Evolutionary conservation across 2,329 filamentous ascomycete species (phyloP), one percentile per base, ranked within the genome.

Genomic region (Thelonectria olida): DNA sequence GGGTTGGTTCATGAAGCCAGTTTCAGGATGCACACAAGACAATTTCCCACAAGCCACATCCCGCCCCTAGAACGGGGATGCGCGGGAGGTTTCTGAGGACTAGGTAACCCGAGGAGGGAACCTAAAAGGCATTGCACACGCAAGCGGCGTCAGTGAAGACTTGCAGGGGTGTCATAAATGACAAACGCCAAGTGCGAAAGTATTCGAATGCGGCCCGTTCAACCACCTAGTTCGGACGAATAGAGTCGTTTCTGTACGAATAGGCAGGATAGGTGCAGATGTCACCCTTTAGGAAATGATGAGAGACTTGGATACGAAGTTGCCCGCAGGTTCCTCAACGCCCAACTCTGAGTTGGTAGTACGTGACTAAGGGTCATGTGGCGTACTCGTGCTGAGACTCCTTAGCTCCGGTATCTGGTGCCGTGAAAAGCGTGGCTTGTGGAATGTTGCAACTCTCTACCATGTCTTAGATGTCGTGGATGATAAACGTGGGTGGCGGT

Each of bases 21-120:
- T 60, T 60, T 60, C 51, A 60, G 38, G 20, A 50, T 60, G 22
- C 44, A 54, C 51, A 45, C 50, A 50, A 49, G 38, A 45, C 51
- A 60, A 60, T 54, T 54, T 60, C 27, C 57, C 22, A 60, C 17
- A 50, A 60, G 57, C 45, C 51, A 60, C 57, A 54, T 39, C 49
- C 12, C 54, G 17, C 41, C 20, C 47, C 31, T 15, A 42, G 12
- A 19, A 20, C 10, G 17, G 39, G 39, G 39, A 19, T 42, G 39
- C 10, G 19, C 10, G 38, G 19, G 38, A 41, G n/a, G 15, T 17
- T 17, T n/a, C n/a, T 17, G 38, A 41, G 5, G 17, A 12, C 17
- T 19, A 42, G 39, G 39, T 22, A 42, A 42, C 19, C 50, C 17
- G 27, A 49, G 25, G 50, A n/a, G 36, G 38, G 50, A 22, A 31